Evolutionary conservation across 2,329 filamentous ascomycete species (phyloP).

Genomic region (Pezicula rhizophila): DNA sequence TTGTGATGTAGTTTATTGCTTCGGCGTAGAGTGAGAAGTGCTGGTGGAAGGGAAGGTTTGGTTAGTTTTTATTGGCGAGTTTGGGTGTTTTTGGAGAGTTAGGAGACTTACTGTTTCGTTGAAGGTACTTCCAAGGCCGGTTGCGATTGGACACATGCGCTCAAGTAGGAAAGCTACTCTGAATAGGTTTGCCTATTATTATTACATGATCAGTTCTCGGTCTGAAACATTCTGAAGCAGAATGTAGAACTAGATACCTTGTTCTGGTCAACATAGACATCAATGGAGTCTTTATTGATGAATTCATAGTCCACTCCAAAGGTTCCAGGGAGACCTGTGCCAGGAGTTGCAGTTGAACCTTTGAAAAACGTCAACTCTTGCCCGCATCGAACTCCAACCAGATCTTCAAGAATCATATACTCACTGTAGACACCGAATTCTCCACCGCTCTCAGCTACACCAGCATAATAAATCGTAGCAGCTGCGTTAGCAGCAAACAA

Average conservation of each 20-base stretch:
- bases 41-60: conserved; percentile 2
- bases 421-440: conserved; percentile 40
- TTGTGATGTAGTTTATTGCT: conserved; percentile 44
- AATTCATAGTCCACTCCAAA: conserved; percentile 46
- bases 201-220: background rate
- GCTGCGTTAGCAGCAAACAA: conserved; percentile 15
- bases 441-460: conserved; percentile 40
- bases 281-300: conserved; percentile 38
- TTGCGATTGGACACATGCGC: conserved; percentile 41
- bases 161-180: conserved; percentile 44
- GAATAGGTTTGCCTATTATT: conserved; percentile 36
- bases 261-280: conserved; percentile 39
- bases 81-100: no score
- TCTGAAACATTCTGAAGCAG: background rate
- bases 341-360: conserved; percentile 26
- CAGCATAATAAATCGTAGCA: conserved; percentile 41
- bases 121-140: conserved; percentile 41
- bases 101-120: conserved; percentile 37
- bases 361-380: background rate
- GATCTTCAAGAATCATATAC: conserved; percentile 2
- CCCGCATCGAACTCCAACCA: background rate
- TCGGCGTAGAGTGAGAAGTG: conserved; percentile 39
- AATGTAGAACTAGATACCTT: conserved; percentile 24
- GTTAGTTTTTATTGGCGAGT: no score
- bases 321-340: conserved; percentile 40